Conservation (phyloP, 345 rosid genomes). For the Euphorbia lathyris region DNA sequence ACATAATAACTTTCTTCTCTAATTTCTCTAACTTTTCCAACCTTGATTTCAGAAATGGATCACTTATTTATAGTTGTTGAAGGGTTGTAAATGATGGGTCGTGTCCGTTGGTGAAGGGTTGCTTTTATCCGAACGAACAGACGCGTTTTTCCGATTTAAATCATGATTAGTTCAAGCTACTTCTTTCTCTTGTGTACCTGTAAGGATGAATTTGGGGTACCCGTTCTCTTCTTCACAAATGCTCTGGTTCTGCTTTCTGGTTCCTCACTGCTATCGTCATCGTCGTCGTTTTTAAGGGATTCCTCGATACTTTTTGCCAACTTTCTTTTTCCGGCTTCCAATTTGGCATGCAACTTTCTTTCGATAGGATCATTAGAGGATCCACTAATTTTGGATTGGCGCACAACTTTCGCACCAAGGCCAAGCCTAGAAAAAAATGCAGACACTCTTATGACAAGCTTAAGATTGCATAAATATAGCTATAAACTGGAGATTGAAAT, state of each 20-base stretch:
- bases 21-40: no score
- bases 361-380: slow-evolving; percentile 51
- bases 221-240: slow-evolving; percentile 34
- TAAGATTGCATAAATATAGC: not conserved
- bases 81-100: no score
- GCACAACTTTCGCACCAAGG: slow-evolving; percentile 53
- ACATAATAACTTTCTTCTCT: no score
- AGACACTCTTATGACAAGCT: not conserved
- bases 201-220: slow-evolving; percentile 16
- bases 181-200: no score
- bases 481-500: not conserved
- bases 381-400: slow-evolving; percentile 28
- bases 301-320: slow-evolving; percentile 32
- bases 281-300: slow-evolving; percentile 15
- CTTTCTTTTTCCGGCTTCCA: slow-evolving; percentile 56
- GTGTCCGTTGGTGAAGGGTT: no score
- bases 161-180: no score
- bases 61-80: no score
- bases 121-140: no score
- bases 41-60: no score
- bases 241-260: slow-evolving; percentile 37
- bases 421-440: no score
- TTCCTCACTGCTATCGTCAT: slow-evolving; percentile 42
- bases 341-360: slow-evolving; percentile 52
- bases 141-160: no score